These are phyloP conservation scores for Arthroderma sp. DNA, from an alignment of 2,329 filamentous ascomycete species.

Conservation along the genomic window DNA sequence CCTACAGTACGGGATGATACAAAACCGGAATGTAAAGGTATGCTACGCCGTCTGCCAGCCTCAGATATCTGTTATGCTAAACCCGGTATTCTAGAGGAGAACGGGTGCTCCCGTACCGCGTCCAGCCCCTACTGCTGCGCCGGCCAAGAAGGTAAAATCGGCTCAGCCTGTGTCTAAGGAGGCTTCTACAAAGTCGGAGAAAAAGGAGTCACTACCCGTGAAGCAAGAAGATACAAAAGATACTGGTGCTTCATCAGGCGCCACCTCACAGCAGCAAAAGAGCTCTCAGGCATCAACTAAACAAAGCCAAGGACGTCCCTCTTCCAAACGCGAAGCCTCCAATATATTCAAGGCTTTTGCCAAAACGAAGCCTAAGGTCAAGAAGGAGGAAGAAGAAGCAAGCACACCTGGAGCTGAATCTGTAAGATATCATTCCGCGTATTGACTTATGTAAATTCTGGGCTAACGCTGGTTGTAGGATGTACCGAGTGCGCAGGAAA, in stretches of 20 bases:
- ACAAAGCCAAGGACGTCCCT: slow-evolving; percentile 25
- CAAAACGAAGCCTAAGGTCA: slow-evolving; percentile 49
- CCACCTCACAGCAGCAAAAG: slow-evolving; percentile 14
- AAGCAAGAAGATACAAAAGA: slow-evolving; percentile 2
- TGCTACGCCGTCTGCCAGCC: not conserved
- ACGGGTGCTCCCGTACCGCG: not conserved
- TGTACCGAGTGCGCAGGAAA: slow-evolving; percentile 31
- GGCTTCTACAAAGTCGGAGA: not conserved
- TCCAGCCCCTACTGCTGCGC: not conserved
- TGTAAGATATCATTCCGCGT: slow-evolving; percentile 18
- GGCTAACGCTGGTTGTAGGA: slow-evolving; percentile 16
- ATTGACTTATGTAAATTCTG: slow-evolving; percentile 11
- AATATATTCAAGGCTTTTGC: slow-evolving; percentile 69
- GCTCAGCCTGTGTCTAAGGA: not conserved
- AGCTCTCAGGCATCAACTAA: slow-evolving; percentile 19
- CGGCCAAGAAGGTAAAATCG: not conserved
- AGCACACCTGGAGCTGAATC: slow-evolving; percentile 18
- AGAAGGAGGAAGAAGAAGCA: slow-evolving; percentile 29
- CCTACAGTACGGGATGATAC: slow-evolving; percentile 58
- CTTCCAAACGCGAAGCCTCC: slow-evolving; percentile 47
- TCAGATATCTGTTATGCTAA: too few species aligned
- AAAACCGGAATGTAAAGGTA: slow-evolving; percentile 55
- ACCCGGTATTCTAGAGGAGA: slow-evolving; percentile 3
- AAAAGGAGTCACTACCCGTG: not conserved
- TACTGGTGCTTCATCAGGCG: not conserved